phyloP scores from a whole-genome alignment of 768 basidiomycete genomes.

The Pleurotus tuber-regium region DNA sequence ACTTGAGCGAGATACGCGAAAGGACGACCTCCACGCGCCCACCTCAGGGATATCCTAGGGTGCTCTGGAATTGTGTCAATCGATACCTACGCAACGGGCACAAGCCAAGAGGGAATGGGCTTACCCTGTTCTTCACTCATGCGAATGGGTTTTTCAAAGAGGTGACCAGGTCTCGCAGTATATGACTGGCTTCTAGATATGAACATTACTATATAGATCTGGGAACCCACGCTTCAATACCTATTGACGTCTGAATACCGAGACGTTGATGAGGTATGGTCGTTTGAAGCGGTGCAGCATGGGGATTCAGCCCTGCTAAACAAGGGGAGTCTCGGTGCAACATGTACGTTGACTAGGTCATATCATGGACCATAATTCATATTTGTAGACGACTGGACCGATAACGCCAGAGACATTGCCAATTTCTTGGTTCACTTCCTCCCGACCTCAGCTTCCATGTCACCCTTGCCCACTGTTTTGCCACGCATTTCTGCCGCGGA shows the following conservation, averaged over 20 bases:
- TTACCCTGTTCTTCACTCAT: constrained; percentile 78
- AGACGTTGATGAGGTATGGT: constrained; percentile 69
- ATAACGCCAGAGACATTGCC: constrained; percentile 74
- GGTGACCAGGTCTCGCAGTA: constrained; percentile 36
- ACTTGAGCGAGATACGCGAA: constrained; percentile 28
- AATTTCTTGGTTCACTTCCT: constrained; percentile 70
- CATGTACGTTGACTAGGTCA: constrained; percentile 44
- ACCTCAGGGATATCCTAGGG: constrained; percentile 33
- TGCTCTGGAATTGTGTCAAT: constrained; percentile 72
- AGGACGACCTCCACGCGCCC: constrained; percentile 21
- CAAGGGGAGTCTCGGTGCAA: constrained; percentile 44
- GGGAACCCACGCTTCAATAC: constrained; percentile 64
- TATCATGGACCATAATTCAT: background rate
- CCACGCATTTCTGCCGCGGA: constrained; percentile 42
- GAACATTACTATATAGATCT: constrained; percentile 48
- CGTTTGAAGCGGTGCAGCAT: constrained; percentile 81
- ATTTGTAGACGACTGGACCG: constrained; percentile 70
- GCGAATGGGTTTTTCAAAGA: constrained; percentile 91
- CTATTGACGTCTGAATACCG: constrained; percentile 42
- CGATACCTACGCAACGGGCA: constrained; percentile 51
- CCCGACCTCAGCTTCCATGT: constrained; percentile 37
- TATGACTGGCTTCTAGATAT: background rate
- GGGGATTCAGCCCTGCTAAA: constrained; percentile 85
- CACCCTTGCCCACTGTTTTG: constrained; percentile 51
- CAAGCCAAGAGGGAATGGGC: constrained; percentile 31